A percentile compares a stretch with the other conserved stretches of the same genome.
Conservation (phyloP, 192 early-diverging fungal genomes). For the Coemansia sp. region DNA sequence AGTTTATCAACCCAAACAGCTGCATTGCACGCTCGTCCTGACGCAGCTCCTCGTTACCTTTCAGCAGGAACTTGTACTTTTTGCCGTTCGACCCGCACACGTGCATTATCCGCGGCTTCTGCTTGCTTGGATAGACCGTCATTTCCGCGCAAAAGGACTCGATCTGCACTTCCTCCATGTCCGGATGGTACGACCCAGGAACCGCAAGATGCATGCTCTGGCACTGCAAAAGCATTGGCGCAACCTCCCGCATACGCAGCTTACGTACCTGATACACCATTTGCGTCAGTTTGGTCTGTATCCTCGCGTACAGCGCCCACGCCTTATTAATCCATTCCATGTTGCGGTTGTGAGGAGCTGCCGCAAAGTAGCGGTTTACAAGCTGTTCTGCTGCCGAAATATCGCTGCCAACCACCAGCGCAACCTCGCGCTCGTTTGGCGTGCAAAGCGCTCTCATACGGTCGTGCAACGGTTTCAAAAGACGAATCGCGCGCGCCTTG, state of each 20-base stretch:
- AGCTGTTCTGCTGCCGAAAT: slow-evolving; percentile 82
- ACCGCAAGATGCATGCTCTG: slow-evolving; percentile 84
- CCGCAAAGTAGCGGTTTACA: slow-evolving; percentile 65
- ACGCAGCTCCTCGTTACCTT: slow-evolving; percentile 95
- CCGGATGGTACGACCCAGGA: slow-evolving; percentile 83
- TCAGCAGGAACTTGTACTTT: slow-evolving; percentile 86
- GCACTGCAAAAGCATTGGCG: slow-evolving; percentile 81
- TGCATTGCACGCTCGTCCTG: slow-evolving; percentile 99
- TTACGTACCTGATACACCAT: not conserved
- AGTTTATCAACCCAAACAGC: slow-evolving; percentile 95
- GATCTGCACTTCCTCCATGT: slow-evolving; percentile 79
- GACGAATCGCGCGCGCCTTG: slow-evolving; percentile 83
- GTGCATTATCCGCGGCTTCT: slow-evolving; percentile 80
- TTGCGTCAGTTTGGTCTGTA: not conserved
- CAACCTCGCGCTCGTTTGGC: slow-evolving; percentile 83
- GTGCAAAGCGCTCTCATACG: slow-evolving; percentile 74
- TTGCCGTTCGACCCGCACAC: slow-evolving; percentile 84
- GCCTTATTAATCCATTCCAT: not conserved
- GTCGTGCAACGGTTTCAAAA: slow-evolving; percentile 82
- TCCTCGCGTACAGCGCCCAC: not conserved
- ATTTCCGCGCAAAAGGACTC: slow-evolving; percentile 75
- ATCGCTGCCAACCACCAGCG: slow-evolving; percentile 84
- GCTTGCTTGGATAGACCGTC: slow-evolving; percentile 85
- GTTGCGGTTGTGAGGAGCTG: slow-evolving; percentile 18
- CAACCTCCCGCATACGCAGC: slow-evolving; percentile 61